Base-by-base conservation (phyloP, 2,329 filamentous ascomycete genomes). In the Thelonectria blattea region DNA sequence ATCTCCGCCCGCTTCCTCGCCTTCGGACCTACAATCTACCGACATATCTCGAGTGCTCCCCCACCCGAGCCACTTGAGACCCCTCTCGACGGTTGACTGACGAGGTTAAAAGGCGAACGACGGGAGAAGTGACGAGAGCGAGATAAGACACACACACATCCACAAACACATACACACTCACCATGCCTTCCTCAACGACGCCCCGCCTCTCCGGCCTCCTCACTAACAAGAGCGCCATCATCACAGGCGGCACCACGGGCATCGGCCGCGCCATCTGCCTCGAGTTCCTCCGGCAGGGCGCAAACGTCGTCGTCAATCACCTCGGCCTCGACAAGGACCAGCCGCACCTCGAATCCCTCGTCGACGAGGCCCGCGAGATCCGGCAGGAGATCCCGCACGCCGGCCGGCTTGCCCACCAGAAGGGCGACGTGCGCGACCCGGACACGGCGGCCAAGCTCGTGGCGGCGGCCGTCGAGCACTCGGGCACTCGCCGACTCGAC, bases 261-360 rank as follows among this genome's bases (percentile, higher is more conserved):
- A 96, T 96, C 69, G 93, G 93, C 53, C 86, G 91, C 65, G 93
- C 92, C 67, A 96, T 96, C 64, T 88, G 90, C 43, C 83, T 96
- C 52, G 89, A 88, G 69, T 96, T 91, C 74, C 80, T 94, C 53
- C 81, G 83, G 5, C 91, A 96, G 68, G 92, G 92, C 66, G 91
- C 90, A 67, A 84, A 85, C 73, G 91, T 96, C 32, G 87, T 90
- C 27, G 86, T 96, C 62, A 96, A 95, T 79, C 91, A 95, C 73
- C 84, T 93, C 2, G 90, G 85, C 58, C 81, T 87, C 7, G 73
- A 76, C 3, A 76, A 76, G 47, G 86, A 88, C 75, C 68, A 74
- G 34, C 62, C 70, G 3, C 84, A 88, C 69, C 79, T 87, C 39
- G 74, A 79, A 49, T 83, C 84, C 5, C 80, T 89, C 17, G 58